A percentile compares a stretch with the other conserved stretches of the same genome.
Evolutionary conservation across 306 rosid species (phyloP).

Genomic region (Corylus avellana): DNA sequence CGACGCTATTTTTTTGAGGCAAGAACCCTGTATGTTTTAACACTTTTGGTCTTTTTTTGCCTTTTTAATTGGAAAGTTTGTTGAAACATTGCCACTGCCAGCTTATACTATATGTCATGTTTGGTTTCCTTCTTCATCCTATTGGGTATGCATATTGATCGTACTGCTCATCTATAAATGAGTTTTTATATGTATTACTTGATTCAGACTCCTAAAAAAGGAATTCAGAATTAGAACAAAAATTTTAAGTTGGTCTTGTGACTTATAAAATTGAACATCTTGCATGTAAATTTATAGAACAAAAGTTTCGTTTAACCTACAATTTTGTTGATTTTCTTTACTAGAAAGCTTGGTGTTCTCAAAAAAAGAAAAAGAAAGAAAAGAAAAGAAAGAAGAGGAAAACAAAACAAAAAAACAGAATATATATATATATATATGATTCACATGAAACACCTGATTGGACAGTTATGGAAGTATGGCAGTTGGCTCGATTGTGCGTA

Average conservation of each 20-base stretch:
- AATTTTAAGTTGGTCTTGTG: background rate
- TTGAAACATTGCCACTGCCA: background rate
- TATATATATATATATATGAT: too few species aligned
- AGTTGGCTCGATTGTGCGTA: too few species aligned
- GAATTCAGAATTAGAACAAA: background rate
- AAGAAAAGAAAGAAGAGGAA: background rate
- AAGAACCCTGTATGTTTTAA: constrained; percentile 51
- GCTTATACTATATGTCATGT: background rate
- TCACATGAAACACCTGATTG: background rate
- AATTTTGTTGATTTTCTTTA: background rate
- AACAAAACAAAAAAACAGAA: background rate
- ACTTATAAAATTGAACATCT: background rate
- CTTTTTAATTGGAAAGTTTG: constrained; percentile 1
- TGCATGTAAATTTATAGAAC: background rate
- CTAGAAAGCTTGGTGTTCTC: background rate
- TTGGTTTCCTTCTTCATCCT: constrained; percentile 1
- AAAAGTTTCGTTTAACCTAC: background rate
- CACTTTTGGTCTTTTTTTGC: background rate
- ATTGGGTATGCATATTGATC: background rate
- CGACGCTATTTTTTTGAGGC: constrained; percentile 96
- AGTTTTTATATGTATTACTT: background rate
- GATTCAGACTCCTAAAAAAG: background rate
- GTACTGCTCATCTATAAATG: background rate
- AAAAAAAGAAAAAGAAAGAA: background rate
- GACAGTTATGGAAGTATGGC: background rate